These are phyloP conservation scores for Biscogniauxia mediterranea DNA, from an alignment of 2,329 filamentous ascomycete species.

Conservation along the genomic window DNA sequence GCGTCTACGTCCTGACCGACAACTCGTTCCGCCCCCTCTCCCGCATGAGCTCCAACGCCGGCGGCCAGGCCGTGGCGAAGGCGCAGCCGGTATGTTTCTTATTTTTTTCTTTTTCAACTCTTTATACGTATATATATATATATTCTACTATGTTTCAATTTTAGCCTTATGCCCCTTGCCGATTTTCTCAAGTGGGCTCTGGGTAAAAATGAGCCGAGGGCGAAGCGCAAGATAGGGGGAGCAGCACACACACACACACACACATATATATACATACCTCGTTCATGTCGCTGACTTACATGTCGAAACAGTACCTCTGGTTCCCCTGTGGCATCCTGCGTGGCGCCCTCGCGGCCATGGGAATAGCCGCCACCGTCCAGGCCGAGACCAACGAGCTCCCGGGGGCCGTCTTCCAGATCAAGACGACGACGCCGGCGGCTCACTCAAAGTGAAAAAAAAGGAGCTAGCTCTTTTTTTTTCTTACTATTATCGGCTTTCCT, in stretches of 20 bases:
- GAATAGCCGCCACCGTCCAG: conserved; percentile 86
- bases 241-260: too few species aligned
- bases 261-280: not conserved
- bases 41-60: conserved; percentile 81
- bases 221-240: too few species aligned
- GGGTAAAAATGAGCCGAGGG: too few species aligned
- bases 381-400: conserved; percentile 87
- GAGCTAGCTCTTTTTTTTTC: not conserved
- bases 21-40: conserved; percentile 85
- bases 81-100: conserved; percentile 70
- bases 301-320: conserved; percentile 70
- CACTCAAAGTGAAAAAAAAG: conserved; percentile 47
- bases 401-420: conserved; percentile 91
- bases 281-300: not conserved
- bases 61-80: conserved; percentile 68
- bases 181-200: too few species aligned
- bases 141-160: conserved; percentile 6
- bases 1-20: conserved; percentile 95
- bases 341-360: conserved; percentile 87
- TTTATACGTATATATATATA: conserved; percentile 1
- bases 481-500: too few species aligned
- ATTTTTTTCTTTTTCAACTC: conserved; percentile 2
- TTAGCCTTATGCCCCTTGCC: conserved; percentile 3
- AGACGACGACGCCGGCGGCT: conserved; percentile 59
- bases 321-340: conserved; percentile 93